Evolutionary conservation across 345 rosid genomes (phyloP).

Genomic region (Acer negundo): DNA sequence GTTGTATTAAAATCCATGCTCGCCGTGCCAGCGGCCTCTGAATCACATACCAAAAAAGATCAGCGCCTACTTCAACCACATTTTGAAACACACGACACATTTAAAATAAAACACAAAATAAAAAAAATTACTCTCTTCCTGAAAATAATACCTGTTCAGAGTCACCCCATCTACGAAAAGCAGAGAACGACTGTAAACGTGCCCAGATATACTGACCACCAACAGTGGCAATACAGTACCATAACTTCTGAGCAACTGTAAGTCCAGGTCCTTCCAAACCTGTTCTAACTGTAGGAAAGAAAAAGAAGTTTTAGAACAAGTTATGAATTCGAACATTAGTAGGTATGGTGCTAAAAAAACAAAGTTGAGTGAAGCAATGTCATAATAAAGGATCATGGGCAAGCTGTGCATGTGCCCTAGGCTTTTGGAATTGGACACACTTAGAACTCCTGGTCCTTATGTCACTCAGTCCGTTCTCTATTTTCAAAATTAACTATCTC

Average conservation of each 20-base stretch:
- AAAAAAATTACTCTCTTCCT: background rate
- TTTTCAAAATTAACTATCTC: background rate
- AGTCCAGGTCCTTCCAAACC: conserved; percentile 97
- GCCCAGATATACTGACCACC: conserved; percentile 97
- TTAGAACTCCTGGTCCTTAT: background rate
- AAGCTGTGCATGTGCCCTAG: background rate
- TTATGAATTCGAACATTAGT: background rate
- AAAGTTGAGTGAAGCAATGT: background rate
- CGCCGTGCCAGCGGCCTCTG: conserved; percentile 89
- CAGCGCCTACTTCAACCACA: background rate
- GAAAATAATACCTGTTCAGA: conserved; percentile 68
- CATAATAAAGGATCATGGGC: background rate
- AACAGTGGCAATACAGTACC: conserved; percentile 88
- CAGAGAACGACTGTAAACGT: conserved; percentile 88
- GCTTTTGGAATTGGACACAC: background rate
- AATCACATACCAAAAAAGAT: conserved; percentile 14
- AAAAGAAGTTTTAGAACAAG: background rate
- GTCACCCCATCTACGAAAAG: conserved; percentile 98
- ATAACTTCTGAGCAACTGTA: conserved; percentile 78
- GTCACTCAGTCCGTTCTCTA: background rate
- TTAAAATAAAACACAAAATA: background rate
- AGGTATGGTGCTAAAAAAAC: background rate
- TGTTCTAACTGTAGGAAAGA: conserved; percentile 66
- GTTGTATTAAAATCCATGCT: conserved; percentile 78
- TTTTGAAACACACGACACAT: background rate